Evolutionary conservation across 495 filamentous ascomycete genomes (phyloP).

Genomic region (Talaromyces thailandensis): DNA sequence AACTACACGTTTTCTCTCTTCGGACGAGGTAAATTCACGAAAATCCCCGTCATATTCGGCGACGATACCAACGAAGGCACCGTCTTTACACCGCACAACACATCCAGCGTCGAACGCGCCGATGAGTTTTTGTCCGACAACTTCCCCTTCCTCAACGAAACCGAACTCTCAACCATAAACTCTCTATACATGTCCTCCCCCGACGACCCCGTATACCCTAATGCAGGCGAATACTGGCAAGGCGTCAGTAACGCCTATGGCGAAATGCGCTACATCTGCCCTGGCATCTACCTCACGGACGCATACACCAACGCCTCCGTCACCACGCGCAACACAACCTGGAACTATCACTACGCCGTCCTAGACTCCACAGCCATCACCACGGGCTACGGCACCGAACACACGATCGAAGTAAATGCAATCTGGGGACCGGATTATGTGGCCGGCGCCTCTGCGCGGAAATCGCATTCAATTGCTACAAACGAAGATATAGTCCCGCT

Average conservation of each 20-base stretch:
- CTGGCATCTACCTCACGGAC: slow-evolving; percentile 46
- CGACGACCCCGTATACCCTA: slow-evolving; percentile 32
- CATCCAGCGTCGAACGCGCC: slow-evolving; percentile 35
- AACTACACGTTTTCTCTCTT: slow-evolving; percentile 54
- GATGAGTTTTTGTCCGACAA: slow-evolving; percentile 51
- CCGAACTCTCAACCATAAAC: slow-evolving; percentile 48
- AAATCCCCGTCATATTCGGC: slow-evolving; percentile 61
- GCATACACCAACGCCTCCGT: slow-evolving; percentile 22
- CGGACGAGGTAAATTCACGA: slow-evolving; percentile 50
- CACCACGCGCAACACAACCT: slow-evolving; percentile 30
- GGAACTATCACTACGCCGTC: slow-evolving; percentile 63
- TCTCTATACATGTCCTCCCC: slow-evolving; percentile 43
- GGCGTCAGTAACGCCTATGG: slow-evolving; percentile 57
- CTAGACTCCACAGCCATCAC: slow-evolving; percentile 36
- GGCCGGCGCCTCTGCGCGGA: slow-evolving; percentile 25
- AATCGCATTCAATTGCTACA: slow-evolving; percentile 38
- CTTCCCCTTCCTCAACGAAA: slow-evolving; percentile 46
- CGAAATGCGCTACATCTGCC: slow-evolving; percentile 68
- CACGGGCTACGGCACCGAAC: slow-evolving; percentile 49
- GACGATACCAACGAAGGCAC: slow-evolving; percentile 66
- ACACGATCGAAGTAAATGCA: slow-evolving; percentile 52
- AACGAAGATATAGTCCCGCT: slow-evolving; percentile 45
- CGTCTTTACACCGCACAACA: slow-evolving; percentile 46
- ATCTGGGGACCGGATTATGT: slow-evolving; percentile 48
- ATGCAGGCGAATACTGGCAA: slow-evolving; percentile 44